Base-by-base conservation (phyloP, 2,329 filamentous ascomycete genomes). In the Cytospora piceicola region DNA sequence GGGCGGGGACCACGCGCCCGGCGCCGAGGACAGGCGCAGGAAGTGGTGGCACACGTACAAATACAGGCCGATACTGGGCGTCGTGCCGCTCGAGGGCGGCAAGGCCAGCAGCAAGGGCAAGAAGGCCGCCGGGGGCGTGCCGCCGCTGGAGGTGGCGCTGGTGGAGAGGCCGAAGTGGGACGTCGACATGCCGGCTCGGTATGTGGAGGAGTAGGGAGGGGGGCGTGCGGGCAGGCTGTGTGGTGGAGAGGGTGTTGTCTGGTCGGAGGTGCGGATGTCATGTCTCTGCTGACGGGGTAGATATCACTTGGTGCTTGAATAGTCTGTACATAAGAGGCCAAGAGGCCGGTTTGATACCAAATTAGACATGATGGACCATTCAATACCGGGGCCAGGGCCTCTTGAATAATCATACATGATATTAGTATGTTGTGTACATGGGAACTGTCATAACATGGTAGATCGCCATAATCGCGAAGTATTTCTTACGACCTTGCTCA, bases 51-150 rank as follows among this genome's bases (percentile, higher is more conserved):
- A 89, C 75, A 96, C 94, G 6, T 93, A 91, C 82, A 96, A 96
- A 77, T 99, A 98, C 78, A 86, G 94, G 66, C 92, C 94, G n/a
- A 93, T 99, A 71, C 82, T 99, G 68, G 95, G 94, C 62, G 79
- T 88, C 46, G 83, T 87, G 42, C 80, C 81, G 53, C 77, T 84
- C 69, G 73, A 69, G 32, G 72, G 69, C 22, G 71, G 72, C 34
- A 75, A 73, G 61, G 71, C 70, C 54, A 55, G 71, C 46, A 66
- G 64, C 3, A 59, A 36, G 27, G 56, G 63, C 12, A 64, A 66
- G n/a, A 57, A 59, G 46, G 60, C 62, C n/a, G 66, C 53, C 30
- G 72, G 58, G 27, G 72, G 58, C 56, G 27, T 71, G 70, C 77
- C 71, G 27, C 32, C 77, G 14, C 78, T 91, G 5, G 95, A 99